phyloP scores from a whole-genome alignment of 164 flowering plant genomes.

The Vitis labrusca region DNA sequence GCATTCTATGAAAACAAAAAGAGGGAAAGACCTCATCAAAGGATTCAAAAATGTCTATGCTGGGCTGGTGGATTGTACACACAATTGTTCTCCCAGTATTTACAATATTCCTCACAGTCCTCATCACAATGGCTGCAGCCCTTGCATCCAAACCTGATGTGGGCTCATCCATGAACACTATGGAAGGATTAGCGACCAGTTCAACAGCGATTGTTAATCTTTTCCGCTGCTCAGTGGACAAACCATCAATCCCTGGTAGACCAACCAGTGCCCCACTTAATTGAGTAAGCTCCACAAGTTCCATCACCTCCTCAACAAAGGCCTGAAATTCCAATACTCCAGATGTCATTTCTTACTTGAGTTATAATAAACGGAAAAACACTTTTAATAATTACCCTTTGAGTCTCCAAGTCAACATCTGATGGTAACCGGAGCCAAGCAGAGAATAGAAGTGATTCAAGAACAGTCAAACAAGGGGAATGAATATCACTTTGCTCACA shows the following conservation, averaged over 20 bases:
- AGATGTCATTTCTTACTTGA: conserved; percentile 19
- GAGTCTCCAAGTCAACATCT: conserved; percentile 72
- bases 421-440: conserved; percentile 91
- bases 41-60: conserved; percentile 98
- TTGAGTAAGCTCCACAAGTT: conserved; percentile 90
- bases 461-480: conserved; percentile 93
- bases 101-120: conserved; percentile 97
- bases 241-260: conserved; percentile 92
- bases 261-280: conserved; percentile 90
- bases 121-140: conserved; percentile 98
- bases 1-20: neutral
- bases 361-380: neutral
- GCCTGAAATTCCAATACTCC: conserved; percentile 43
- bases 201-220: conserved; percentile 98
- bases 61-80: conserved; percentile 98
- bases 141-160: conserved; percentile 98
- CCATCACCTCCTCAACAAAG: conserved; percentile 98
- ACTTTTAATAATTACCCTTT: conserved; percentile 47
- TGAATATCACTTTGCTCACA: conserved; percentile 99
- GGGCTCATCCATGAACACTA: conserved; percentile 99
- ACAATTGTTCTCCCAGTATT: conserved; percentile 98
- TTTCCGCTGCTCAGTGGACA: conserved; percentile 96
- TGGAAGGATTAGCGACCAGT: conserved; percentile 95
- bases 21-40: conserved; percentile 85
- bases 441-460: conserved; percentile 88